Conservation (phyloP, 192 early-diverging fungal genomes). For the Linnemannia zychae region DNA sequence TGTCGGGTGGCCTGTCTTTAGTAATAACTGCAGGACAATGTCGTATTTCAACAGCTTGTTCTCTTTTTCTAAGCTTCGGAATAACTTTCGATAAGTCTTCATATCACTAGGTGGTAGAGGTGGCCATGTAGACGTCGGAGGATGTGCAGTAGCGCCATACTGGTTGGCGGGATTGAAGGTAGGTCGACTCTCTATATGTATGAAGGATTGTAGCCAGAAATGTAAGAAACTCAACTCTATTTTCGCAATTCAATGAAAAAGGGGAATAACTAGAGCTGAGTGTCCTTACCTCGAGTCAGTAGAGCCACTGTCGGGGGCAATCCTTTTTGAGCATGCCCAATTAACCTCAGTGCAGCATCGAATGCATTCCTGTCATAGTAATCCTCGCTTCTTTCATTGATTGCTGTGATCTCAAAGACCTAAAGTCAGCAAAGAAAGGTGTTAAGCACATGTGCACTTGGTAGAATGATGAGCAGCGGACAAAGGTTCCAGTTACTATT, state of each 20-base stretch:
- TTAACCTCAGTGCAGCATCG: neutral
- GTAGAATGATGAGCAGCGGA: no score
- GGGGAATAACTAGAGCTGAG: neutral
- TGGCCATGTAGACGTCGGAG: neutral
- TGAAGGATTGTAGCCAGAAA: no score
- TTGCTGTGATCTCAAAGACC: neutral
- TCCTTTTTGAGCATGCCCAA: neutral
- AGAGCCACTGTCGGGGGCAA: neutral
- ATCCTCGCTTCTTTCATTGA: neutral
- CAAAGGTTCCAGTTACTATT: neutral
- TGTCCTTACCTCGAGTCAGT: neutral
- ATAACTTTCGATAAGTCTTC: neutral
- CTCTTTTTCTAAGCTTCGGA: neutral
- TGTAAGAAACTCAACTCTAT: neutral
- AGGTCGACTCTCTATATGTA: neutral
- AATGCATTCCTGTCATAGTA: constrained; percentile 1
- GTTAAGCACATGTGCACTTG: no score
- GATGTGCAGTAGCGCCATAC: neutral
- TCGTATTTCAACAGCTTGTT: neutral
- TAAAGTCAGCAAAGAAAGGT: neutral
- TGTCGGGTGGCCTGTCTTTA: neutral
- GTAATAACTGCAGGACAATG: neutral
- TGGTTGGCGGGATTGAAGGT: neutral
- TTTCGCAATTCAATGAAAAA: neutral
- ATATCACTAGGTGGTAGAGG: neutral